Conservation (phyloP, 495 filamentous ascomycete species). For the Lophiostoma macrostomum region DNA sequence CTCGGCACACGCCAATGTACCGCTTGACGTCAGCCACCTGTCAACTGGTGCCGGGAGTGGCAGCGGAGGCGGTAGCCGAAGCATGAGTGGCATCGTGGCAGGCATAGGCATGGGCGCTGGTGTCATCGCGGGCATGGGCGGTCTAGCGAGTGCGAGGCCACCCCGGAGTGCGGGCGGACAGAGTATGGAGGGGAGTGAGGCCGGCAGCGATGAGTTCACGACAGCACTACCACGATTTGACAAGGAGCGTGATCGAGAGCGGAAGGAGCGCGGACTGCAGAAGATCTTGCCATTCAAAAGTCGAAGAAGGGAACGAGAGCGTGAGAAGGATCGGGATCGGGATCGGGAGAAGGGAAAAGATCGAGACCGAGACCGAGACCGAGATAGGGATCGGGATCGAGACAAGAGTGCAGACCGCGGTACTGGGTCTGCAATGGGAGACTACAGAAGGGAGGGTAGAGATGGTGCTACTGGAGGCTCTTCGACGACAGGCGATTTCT, state of each 20-base stretch:
- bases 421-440: conserved; percentile 1
- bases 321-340: conserved; percentile 21
- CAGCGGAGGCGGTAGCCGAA: too few species aligned
- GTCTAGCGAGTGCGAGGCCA: too few species aligned
- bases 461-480: background rate
- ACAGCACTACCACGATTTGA: conserved; percentile 30
- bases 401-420: conserved; percentile 1
- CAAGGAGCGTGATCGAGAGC: conserved; percentile 19
- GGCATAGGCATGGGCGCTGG: too few species aligned
- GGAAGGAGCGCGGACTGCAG: conserved; percentile 21
- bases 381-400: background rate
- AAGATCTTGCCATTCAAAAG: conserved; percentile 33
- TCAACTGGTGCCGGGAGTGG: background rate
- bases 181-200: conserved; percentile 22
- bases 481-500: too few species aligned
- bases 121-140: too few species aligned
- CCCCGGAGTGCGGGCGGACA: conserved; percentile 21
- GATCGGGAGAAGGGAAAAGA: conserved; percentile 20
- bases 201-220: conserved; percentile 25
- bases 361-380: conserved; percentile 18
- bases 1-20: conserved; percentile 14
- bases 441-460: background rate
- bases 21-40: conserved; percentile 15
- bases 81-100: too few species aligned
- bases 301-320: conserved; percentile 6